phyloP scores from a whole-genome alignment of 148 eudicot genomes.

The Rhododendron vialii region DNA sequence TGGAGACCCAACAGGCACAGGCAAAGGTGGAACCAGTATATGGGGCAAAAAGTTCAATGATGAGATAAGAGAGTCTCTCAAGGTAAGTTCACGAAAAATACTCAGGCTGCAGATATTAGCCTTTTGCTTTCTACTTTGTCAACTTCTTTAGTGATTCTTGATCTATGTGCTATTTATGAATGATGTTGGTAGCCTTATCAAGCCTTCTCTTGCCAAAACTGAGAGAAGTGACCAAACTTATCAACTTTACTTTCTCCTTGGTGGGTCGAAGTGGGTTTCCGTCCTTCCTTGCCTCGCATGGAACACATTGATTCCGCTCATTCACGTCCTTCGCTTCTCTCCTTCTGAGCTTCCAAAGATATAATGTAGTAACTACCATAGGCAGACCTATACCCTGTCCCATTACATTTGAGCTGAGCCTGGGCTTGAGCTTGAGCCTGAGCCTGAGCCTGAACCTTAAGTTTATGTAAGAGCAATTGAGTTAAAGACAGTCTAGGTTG shows the following conservation, averaged over 20 bases:
- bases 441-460: neutral
- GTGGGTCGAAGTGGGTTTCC: neutral
- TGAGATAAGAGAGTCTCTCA: constrained; percentile 94
- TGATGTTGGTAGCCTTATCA: neutral
- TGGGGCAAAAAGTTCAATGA: constrained; percentile 97
- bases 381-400: neutral
- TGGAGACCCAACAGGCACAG: constrained; percentile 97
- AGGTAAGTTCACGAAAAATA: constrained; percentile 34
- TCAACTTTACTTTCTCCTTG: neutral
- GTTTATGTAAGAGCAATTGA: neutral
- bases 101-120: neutral
- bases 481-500: neutral
- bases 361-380: neutral
- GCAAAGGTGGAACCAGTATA: constrained; percentile 96
- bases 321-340: neutral
- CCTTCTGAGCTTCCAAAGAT: neutral
- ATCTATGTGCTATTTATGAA: neutral
- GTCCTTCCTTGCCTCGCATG: neutral
- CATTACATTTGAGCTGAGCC: neutral
- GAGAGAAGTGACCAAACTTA: neutral
- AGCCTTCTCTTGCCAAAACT: neutral
- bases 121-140: neutral
- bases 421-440: neutral
- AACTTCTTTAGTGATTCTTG: neutral
- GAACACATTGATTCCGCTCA: neutral